A percentile compares a stretch with the other conserved stretches of the same genome.
These are phyloP conservation scores for Pyrenophora tritici-repentis DNA, from an alignment of 2,329 filamentous ascomycete genomes.

Conservation along the genomic window DNA sequence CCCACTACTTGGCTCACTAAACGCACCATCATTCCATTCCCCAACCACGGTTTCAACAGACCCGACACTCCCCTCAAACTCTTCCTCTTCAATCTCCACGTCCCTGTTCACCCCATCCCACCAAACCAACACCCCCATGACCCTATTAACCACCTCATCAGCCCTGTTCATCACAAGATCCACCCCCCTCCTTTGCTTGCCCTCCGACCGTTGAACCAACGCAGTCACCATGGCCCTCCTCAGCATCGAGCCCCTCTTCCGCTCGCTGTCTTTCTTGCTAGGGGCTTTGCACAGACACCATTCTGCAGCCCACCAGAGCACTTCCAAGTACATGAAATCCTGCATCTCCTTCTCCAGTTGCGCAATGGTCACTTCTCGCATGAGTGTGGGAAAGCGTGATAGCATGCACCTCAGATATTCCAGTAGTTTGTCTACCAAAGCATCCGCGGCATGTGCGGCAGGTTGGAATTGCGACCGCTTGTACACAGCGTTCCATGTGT, in stretches of 20 bases:
- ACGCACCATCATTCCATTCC: no score
- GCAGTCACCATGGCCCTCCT: background rate
- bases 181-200: background rate
- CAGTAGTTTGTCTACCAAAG: background rate
- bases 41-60: no score
- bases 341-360: background rate
- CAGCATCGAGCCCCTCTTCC: background rate
- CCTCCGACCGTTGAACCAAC: background rate
- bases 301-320: background rate
- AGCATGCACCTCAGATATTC: background rate
- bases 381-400: background rate
- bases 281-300: background rate
- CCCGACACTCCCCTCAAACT: no score
- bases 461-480: background rate
- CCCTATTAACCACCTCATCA: background rate
- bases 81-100: background rate
- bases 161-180: background rate
- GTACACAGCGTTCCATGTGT: background rate
- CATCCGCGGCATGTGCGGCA: background rate
- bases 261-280: background rate
- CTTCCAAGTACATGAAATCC: background rate
- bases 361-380: background rate
- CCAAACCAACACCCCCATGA: background rate
- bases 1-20: no score
- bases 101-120: background rate